Percentiles rank a stretch among this genome's conserved stretches.
Conservation (phyloP, 148 eudicot species). For the Talinum fruticosum region DNA sequence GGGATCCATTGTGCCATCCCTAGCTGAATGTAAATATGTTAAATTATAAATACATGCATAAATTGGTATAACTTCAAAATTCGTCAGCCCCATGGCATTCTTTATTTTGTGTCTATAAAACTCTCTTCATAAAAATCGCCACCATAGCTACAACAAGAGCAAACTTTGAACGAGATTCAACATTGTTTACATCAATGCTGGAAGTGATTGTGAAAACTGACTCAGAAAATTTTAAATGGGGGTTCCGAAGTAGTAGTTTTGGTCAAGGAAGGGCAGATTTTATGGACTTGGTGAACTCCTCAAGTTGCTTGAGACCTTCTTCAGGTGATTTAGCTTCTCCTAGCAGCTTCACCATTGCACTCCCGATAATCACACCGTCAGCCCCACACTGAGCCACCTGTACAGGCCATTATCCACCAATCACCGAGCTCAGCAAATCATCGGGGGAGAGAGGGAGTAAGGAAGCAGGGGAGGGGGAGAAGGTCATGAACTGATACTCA, state of each 20-base stretch:
- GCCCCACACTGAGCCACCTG: constrained; percentile 89
- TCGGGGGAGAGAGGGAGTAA: not conserved
- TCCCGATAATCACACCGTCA: constrained; percentile 89
- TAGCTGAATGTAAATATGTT: no score
- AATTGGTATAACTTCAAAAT: no score
- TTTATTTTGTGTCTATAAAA: no score
- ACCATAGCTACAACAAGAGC: no score
- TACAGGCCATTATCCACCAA: not conserved
- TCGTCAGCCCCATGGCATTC: no score
- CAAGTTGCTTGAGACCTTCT: constrained; percentile 72
- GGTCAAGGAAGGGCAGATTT: constrained; percentile 50
- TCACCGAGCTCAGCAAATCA: not conserved
- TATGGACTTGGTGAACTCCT: constrained; percentile 54
- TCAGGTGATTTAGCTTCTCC: constrained; percentile 71
- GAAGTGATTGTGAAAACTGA: not conserved
- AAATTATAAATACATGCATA: no score
- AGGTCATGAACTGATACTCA: constrained; percentile 7
- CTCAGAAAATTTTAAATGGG: no score
- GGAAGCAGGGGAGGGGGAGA: not conserved
- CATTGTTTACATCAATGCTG: no score
- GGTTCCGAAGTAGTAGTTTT: not conserved
- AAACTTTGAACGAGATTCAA: no score
- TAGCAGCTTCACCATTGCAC: constrained; percentile 67
- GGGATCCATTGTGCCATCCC: no score
- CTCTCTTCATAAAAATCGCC: no score